Evolutionary conservation across 2,329 filamentous ascomycete genomes (phyloP).

Genomic region (Pseudogymnoascus sp.): DNA sequence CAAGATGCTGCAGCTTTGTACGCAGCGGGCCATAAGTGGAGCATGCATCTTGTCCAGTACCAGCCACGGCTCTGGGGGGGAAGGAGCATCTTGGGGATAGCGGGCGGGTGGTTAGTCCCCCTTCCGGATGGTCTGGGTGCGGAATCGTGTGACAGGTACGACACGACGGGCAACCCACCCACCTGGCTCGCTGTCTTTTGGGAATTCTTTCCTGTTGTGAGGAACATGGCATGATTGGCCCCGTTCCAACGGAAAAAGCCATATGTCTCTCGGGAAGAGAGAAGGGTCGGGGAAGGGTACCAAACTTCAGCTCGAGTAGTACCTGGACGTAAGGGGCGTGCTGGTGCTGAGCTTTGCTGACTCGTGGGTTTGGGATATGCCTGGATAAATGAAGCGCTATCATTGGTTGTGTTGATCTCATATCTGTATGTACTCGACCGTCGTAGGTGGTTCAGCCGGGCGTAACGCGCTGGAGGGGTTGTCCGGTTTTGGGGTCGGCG

Average conservation of each 20-base stretch:
- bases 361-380: neutral
- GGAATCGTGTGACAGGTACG: conserved; percentile 4
- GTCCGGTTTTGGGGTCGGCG: neutral
- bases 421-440: neutral
- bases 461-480: neutral
- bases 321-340: neutral
- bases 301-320: neutral
- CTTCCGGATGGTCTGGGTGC: neutral
- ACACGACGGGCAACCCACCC: neutral
- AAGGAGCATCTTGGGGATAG: neutral
- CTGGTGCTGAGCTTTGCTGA: neutral
- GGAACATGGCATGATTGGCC: neutral
- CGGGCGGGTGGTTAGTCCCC: neutral
- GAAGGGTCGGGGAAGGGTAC: neutral
- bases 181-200: too few relatives aligned
- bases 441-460: neutral
- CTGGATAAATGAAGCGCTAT: neutral
- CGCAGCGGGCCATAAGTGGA: conserved; percentile 1
- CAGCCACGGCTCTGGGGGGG: neutral
- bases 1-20: neutral
- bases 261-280: neutral
- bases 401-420: neutral
- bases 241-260: neutral
- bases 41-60: neutral
- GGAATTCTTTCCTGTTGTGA: too few relatives aligned